A percentile compares a stretch with the other conserved stretches of the same genome.
Evolutionary conservation across 495 filamentous ascomycete genomes (phyloP).

Genomic region (Penicillium samsonianum): DNA sequence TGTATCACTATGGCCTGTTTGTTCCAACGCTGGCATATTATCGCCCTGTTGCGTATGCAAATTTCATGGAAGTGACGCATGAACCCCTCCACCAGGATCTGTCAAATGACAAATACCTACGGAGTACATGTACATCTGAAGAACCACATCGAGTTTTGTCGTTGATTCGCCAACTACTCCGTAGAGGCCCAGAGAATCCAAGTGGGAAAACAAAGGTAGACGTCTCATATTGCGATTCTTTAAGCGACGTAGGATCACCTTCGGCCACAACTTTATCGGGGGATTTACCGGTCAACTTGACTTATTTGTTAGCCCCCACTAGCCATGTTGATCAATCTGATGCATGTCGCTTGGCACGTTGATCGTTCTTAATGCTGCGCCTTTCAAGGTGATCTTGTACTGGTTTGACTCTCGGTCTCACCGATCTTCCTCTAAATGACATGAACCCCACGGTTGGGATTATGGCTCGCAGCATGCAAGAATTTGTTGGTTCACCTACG

Average conservation of each 20-base stretch:
- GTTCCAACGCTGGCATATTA: neutral
- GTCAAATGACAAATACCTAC: neutral
- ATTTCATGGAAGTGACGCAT: slow-evolving; percentile 1
- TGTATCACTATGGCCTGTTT: neutral
- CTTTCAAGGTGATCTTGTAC: neutral
- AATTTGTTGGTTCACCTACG: neutral
- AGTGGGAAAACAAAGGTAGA: neutral
- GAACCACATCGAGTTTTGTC: neutral
- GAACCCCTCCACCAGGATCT: slow-evolving; percentile 14
- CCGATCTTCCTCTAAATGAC: slow-evolving; percentile 6
- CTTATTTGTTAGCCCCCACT: slow-evolving; percentile 15
- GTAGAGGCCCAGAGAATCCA: neutral
- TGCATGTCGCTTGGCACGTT: slow-evolving; percentile 28
- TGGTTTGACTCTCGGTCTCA: slow-evolving; percentile 5
- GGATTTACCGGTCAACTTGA: slow-evolving; percentile 25
- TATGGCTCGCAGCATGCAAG: slow-evolving; percentile 16
- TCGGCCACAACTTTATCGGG: slow-evolving; percentile 13
- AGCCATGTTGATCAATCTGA: slow-evolving; percentile 29
- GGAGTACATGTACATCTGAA: neutral
- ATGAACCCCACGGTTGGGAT: neutral
- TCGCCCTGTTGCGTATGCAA: slow-evolving; percentile 9
- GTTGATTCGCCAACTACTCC: neutral
- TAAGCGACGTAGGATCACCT: neutral
- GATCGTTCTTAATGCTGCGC: slow-evolving; percentile 10
- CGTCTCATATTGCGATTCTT: neutral